Evolutionary conservation across 192 early-diverging fungal species (phyloP).

Genomic region (Cetraspora pellucida): DNA sequence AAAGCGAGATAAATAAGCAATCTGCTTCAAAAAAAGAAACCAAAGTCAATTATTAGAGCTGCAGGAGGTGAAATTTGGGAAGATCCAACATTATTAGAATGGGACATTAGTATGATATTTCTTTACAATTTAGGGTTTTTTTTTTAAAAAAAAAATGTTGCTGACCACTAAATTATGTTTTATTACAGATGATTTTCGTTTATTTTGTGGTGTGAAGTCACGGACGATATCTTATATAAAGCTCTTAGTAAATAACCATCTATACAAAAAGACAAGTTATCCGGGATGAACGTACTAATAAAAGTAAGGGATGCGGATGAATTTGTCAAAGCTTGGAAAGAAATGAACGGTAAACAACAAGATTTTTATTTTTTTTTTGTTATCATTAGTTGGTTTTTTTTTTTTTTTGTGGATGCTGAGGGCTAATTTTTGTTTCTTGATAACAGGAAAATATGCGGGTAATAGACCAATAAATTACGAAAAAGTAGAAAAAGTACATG

Average conservation of each 20-base stretch:
- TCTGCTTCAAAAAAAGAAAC: conserved; percentile 23
- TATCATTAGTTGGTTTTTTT: too few species aligned
- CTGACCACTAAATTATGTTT: neutral
- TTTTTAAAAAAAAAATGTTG: neutral
- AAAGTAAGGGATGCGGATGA: conserved; percentile 89
- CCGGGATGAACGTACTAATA: conserved; percentile 79
- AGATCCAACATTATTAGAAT: conserved; percentile 81
- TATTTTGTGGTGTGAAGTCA: conserved; percentile 94
- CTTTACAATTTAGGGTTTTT: neutral
- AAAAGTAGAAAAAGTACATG: conserved; percentile 95
- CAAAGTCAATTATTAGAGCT: conserved; percentile 63
- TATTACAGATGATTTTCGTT: conserved; percentile 79
- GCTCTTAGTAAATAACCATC: conserved; percentile 86
- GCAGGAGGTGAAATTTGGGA: conserved; percentile 96
- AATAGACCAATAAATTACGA: conserved; percentile 89
- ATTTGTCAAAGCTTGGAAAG: conserved; percentile 89
- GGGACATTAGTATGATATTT: conserved; percentile 74
- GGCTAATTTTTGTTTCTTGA: conserved; percentile 14
- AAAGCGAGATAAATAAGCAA: neutral
- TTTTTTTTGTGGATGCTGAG: neutral
- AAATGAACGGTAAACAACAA: conserved; percentile 87
- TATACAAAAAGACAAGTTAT: conserved; percentile 84
- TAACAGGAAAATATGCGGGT: conserved; percentile 89
- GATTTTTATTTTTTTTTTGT: neutral
- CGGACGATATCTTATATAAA: conserved; percentile 75